Conservation (phyloP, 1,284 basidiomycete species). For the Microbotryum saponariae region DNA sequence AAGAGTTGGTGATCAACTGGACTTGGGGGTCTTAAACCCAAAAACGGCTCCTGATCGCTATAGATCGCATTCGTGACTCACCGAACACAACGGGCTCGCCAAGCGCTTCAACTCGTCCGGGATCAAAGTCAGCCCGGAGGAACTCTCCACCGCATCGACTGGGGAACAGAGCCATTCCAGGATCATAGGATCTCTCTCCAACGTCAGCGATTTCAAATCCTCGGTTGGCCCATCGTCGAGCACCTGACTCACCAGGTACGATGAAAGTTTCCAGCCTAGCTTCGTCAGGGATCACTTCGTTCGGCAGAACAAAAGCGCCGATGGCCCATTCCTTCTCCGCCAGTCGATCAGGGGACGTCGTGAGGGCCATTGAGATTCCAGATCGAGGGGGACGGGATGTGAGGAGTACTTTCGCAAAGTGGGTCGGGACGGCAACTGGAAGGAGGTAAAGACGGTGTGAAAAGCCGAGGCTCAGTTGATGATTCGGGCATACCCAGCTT, state of each 20-base stretch:
- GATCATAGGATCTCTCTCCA: background rate
- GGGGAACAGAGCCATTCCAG: background rate
- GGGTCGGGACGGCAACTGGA: conserved; percentile 81
- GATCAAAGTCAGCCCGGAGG: conserved; percentile 82
- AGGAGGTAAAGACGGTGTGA: background rate
- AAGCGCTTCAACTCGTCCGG: conserved; percentile 68
- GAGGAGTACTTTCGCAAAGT: conserved; percentile 94
- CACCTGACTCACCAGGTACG: conserved; percentile 56
- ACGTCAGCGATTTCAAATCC: too few relatives aligned
- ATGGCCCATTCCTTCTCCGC: conserved; percentile 60
- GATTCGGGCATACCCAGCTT: too few relatives aligned
- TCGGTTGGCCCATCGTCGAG: conserved; percentile 7
- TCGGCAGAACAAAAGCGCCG: conserved; percentile 91
- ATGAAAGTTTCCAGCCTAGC: conserved; percentile 69
- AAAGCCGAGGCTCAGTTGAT: background rate
- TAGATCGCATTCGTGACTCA: conserved; percentile 39
- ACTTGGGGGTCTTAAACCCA: too few relatives aligned
- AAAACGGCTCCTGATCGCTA: too few relatives aligned
- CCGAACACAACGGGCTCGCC: conserved; percentile 82
- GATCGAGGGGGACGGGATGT: conserved; percentile 53
- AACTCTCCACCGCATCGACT: conserved; percentile 86
- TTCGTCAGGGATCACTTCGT: conserved; percentile 77
- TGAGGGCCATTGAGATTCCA: background rate
- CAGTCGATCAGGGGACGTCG: background rate
- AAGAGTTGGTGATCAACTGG: conserved; percentile 51